Evolutionary conservation across 148 eudicot genomes (phyloP).

Genomic region (Rhododendron vialii): DNA sequence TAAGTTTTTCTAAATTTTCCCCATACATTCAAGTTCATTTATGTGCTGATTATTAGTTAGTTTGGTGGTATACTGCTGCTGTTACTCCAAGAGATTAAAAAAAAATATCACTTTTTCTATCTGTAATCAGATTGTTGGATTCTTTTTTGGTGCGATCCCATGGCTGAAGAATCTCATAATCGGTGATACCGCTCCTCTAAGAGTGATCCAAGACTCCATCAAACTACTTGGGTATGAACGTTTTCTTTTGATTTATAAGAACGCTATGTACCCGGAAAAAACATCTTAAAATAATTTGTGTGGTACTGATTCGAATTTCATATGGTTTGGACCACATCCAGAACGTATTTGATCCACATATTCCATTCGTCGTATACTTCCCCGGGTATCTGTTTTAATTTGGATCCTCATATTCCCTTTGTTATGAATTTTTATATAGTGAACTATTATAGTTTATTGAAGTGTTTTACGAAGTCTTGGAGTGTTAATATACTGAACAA

Average conservation of each 20-base stretch:
- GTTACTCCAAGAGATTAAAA: background rate
- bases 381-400: background rate
- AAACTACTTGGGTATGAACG: slow-evolving; percentile 65
- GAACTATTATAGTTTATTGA: background rate
- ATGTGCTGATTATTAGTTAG: background rate
- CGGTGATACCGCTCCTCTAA: slow-evolving; percentile 71
- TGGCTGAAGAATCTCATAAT: slow-evolving; percentile 63
- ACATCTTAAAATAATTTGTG: background rate
- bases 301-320: background rate
- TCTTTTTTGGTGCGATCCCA: slow-evolving; percentile 53
- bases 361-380: background rate
- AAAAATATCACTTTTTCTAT: background rate
- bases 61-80: background rate
- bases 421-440: background rate
- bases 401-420: background rate
- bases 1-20: slow-evolving; percentile 31
- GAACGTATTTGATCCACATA: background rate
- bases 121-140: slow-evolving; percentile 51
- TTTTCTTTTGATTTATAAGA: background rate
- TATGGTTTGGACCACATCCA: background rate
- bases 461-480: background rate
- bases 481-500: background rate
- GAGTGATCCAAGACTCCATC: slow-evolving; percentile 68
- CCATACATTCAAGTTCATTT: background rate
- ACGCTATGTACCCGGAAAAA: background rate